Base-by-base conservation (phyloP, 495 filamentous ascomycete species). In the Parathielavia hyrcaniae region DNA sequence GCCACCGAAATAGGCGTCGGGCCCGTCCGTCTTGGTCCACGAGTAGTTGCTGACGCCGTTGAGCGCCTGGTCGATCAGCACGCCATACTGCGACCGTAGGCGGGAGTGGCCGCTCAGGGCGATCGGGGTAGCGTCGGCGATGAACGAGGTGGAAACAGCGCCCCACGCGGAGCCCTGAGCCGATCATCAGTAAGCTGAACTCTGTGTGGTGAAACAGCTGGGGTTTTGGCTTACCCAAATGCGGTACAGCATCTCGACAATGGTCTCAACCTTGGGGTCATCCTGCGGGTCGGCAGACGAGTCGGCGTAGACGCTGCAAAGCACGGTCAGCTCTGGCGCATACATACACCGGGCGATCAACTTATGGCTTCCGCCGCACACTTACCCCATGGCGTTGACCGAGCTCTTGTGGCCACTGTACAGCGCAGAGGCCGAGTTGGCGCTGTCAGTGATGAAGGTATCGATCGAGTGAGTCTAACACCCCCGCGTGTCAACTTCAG, bases 241-340 rank as follows among this genome's bases (percentile, higher is more conserved):
- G 48, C 86, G 80, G n/a, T 72, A 69, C 64, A 89, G 79, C 32
- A 89, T 73, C 66, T 90, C 86, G 1, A 84, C 79, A 57, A 90
- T 86, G n/a, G 80, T 86, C 71, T 90, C 86, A 30, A 90, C 80
- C 70, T 88, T 89, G 35, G 86, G 86, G 68, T 90, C 86, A 65
- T 90, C 86, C 50, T 85, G 85, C 10, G 77, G 70, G 62, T 82
- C 75, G 12, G 76, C 70, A 22, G 82, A 86, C 0, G 83, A 86
- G 61, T 90, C 86, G 14, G 76, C 83, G 52, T 90, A 89, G 34
- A 89, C 85, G 50, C 74, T 75, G 55, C n/a, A 22, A 7, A 5
- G 30, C 13, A 4, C 34, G 0, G 49, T 39, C 36, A 55, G 44
- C 12, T 8, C n/a, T 36, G 4, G 13, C 14, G 10, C 35, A 8